phyloP scores from a whole-genome alignment of 179 eudicot species.

The Beta corolliflora region DNA sequence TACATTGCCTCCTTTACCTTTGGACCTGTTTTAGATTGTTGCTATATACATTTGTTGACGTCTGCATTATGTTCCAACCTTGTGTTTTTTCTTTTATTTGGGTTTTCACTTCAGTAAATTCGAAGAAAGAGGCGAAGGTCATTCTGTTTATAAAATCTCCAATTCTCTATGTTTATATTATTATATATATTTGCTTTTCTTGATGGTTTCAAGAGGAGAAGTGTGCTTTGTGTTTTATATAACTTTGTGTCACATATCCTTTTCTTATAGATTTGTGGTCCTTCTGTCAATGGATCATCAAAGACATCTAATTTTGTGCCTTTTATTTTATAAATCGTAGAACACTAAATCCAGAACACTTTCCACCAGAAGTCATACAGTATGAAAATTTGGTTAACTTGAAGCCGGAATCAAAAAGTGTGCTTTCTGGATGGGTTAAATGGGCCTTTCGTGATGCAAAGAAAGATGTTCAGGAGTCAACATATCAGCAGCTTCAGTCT shows the following conservation, averaged over 20 bases:
- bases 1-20: not conserved
- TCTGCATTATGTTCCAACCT: not conserved
- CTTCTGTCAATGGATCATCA: not conserved
- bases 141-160: not conserved
- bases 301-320: slow-evolving; percentile 1
- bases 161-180: not conserved
- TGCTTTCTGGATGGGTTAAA: slow-evolving; percentile 76
- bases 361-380: slow-evolving; percentile 74
- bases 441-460: slow-evolving; percentile 58
- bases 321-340: slow-evolving; percentile 37
- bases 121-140: not conserved
- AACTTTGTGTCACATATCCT: not conserved
- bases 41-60: not conserved
- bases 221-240: not conserved
- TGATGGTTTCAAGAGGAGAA: not conserved
- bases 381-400: slow-evolving; percentile 70
- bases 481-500: slow-evolving; percentile 61
- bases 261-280: not conserved
- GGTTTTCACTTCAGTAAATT: not conserved
- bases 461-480: slow-evolving; percentile 74
- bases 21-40: not conserved
- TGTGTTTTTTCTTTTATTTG: not conserved
- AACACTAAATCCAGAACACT: slow-evolving; percentile 42
- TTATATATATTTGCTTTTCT: not conserved
- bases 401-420: slow-evolving; percentile 55